These are phyloP conservation scores for Pittosporum tobira DNA, from an alignment of 129 eudicot genomes.

Conservation along the genomic window DNA sequence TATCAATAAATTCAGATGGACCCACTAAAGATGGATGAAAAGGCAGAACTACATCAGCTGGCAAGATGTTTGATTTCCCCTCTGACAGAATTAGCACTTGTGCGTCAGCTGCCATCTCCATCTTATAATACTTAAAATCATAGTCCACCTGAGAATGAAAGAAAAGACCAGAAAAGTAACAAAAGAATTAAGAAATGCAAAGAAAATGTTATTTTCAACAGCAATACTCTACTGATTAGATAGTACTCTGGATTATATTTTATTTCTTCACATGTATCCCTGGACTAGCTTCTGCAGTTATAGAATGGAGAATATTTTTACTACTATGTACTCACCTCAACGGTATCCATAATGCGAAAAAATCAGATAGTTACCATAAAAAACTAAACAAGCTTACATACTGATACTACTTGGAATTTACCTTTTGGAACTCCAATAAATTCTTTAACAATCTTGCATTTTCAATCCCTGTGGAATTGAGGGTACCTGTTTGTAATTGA, in stretches of 20 bases:
- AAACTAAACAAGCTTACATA: neutral
- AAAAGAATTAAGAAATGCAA: neutral
- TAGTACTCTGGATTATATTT: neutral
- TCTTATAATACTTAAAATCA: slow-evolving; percentile 72
- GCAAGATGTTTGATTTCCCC: slow-evolving; percentile 78
- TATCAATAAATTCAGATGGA: slow-evolving; percentile 18
- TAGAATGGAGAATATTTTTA: neutral
- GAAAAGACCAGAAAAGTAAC: neutral
- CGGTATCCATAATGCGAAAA: neutral
- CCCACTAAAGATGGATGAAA: slow-evolving; percentile 53
- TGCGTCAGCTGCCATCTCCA: slow-evolving; percentile 92
- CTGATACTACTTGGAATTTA: neutral
- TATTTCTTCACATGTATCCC: neutral
- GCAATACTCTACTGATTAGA: neutral
- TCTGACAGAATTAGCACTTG: slow-evolving; percentile 72
- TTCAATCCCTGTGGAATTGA: slow-evolving; percentile 61
- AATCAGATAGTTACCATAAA: neutral
- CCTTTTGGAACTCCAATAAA: slow-evolving; percentile 74
- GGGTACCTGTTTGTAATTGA: slow-evolving; percentile 53
- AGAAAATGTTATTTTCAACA: neutral
- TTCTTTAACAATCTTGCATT: slow-evolving; percentile 53
- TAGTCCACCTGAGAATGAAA: slow-evolving; percentile 65
- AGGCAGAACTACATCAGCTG: slow-evolving; percentile 82
- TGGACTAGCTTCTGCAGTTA: neutral
- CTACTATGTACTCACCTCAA: too few species aligned